Base-by-base conservation (phyloP, 2,329 filamentous ascomycete species). In the Malbranchea cinnamomea region DNA sequence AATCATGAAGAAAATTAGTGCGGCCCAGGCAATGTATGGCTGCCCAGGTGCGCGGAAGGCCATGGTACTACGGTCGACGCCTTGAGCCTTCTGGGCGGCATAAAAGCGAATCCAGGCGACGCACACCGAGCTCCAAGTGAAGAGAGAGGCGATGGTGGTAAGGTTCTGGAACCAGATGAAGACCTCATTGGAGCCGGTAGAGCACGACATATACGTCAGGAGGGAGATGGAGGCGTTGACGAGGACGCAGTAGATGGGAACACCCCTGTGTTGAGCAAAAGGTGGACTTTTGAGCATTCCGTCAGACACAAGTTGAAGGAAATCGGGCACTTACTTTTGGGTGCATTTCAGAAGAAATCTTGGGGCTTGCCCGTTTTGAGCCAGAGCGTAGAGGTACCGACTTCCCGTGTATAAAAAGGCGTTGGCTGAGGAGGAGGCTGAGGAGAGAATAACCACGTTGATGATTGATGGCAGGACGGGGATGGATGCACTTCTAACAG, bases 391-490 rank as follows among this genome's bases (percentile, higher is more conserved):
- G 6, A 71, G 54, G 33, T 62, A 62, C 37, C 67, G 59, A 5
- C 63, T 67, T 7, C 60, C 63, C 2, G 60, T 59, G 42, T 65
- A 63, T 30, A 84, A 57, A 44, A 67, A 70, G 40, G 76, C 71
- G 41, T 83, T 83, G 0, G 68, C 72, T 0, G 76, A 65, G 0
- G 76, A 81, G 54, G 71, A 75, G 0, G 74, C 77, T 0, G 74
- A 78, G 0, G 74, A 79, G 40, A 84, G 63, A 41, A 85, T 74
- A 15, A 84, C 63, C 20, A 77, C 78, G 48, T 87, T 87, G 53
- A 85, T 74, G 32, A 85, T 68, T 4, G 71, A 72, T 0, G 77
- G 74, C 4, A 84, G 66, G 5, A 66, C 74, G 4, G 60, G 62
- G 34, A 84, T 74, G 1, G 74, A 71, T 2, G 78, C 78, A 17